Evolutionary conservation across 2,329 filamentous ascomycete genomes (phyloP).

Genomic region (Zasmidium angulare): DNA sequence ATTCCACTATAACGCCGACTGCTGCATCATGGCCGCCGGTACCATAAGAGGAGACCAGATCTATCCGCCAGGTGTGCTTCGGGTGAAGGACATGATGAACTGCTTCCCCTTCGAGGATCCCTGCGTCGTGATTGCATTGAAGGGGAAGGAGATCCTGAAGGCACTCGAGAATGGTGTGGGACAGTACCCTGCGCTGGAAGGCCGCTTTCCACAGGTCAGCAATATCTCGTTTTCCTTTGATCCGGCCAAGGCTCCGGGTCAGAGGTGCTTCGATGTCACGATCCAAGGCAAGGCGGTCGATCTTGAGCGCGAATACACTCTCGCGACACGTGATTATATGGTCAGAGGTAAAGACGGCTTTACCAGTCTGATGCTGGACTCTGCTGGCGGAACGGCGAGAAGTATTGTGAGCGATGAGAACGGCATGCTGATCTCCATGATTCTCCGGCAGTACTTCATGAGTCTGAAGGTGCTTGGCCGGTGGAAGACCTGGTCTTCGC

Average conservation of each 20-base stretch:
- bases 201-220: constrained; percentile 79
- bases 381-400: constrained; percentile 72
- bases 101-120: constrained; percentile 88
- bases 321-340: constrained; percentile 88
- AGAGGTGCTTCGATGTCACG: constrained; percentile 62
- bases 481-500: constrained; percentile 71
- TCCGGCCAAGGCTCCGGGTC: constrained; percentile 58
- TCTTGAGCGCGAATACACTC: constrained; percentile 62
- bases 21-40: constrained; percentile 78
- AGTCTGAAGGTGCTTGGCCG: constrained; percentile 75
- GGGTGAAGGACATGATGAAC: constrained; percentile 56
- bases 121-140: constrained; percentile 72
- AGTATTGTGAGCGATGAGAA: constrained; percentile 84
- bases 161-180: constrained; percentile 83
- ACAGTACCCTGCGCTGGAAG: constrained; percentile 79
- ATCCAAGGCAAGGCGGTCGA: constrained; percentile 65
- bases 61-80: constrained; percentile 75
- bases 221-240: constrained; percentile 78
- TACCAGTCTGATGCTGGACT: constrained; percentile 69
- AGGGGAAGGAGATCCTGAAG: constrained; percentile 70
- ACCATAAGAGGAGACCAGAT: constrained; percentile 88
- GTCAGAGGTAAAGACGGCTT: constrained; percentile 76
- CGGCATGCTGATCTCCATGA: constrained; percentile 79
- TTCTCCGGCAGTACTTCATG: constrained; percentile 90
- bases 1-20: constrained; percentile 76